These are phyloP conservation scores for Brassica hybrid DNA, from an alignment of 441 rosid species.

Conservation along the genomic window DNA sequence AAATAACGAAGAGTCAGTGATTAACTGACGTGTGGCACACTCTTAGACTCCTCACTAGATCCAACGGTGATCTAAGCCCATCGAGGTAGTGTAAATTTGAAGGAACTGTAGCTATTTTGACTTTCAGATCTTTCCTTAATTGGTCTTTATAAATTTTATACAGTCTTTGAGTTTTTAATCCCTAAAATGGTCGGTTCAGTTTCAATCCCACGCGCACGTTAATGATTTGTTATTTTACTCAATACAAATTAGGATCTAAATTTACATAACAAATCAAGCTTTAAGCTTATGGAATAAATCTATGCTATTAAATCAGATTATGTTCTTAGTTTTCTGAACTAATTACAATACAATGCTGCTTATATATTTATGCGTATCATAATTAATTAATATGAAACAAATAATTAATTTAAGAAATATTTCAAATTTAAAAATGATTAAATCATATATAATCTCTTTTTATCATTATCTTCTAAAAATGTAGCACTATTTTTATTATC, in stretches of 20 bases:
- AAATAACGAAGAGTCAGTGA: constrained; percentile 24
- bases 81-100: constrained; percentile 10
- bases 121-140: constrained; percentile 33
- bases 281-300: too few species aligned
- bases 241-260: neutral
- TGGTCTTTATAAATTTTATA: neutral
- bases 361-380: too few species aligned
- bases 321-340: too few species aligned
- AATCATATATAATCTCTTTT: too few species aligned
- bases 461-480: too few species aligned
- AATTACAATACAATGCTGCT: too few species aligned
- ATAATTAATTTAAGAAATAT: too few species aligned
- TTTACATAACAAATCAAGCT: too few species aligned
- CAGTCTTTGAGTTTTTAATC: constrained; percentile 15
- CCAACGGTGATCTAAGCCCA: constrained; percentile 42
- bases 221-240: neutral
- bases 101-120: constrained; percentile 33
- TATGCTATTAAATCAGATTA: too few species aligned
- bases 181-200: neutral
- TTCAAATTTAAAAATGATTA: too few species aligned
- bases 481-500: too few species aligned
- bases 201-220: constrained; percentile 16
- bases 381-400: too few species aligned
- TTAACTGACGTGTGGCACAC: constrained; percentile 17
- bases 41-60: constrained; percentile 27